A percentile compares a stretch with the other conserved stretches of the same genome.
Evolutionary conservation across 352 stramenopile genomes (phyloP).

Genomic region (Phytopythium helicoides): DNA sequence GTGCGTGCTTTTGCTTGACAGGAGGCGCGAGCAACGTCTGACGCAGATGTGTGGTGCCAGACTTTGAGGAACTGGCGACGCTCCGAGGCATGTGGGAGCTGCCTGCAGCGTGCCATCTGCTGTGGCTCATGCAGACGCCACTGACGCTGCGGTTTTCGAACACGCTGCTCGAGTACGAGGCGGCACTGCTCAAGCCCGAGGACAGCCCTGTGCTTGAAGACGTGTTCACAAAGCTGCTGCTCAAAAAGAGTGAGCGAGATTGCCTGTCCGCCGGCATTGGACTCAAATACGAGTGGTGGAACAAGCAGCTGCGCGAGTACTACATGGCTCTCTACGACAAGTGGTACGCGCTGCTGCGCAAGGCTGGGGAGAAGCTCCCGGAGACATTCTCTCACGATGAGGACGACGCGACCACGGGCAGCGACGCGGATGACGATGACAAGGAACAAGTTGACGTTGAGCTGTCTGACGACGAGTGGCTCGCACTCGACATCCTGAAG

Average conservation of each 20-base stretch:
- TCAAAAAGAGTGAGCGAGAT: slow-evolving; percentile 81
- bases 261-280: slow-evolving; percentile 72
- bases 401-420: slow-evolving; percentile 31
- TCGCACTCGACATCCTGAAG: slow-evolving; percentile 63
- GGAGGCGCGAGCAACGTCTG: background rate
- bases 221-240: slow-evolving; percentile 82
- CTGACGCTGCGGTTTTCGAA: slow-evolving; percentile 75
- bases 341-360: slow-evolving; percentile 73
- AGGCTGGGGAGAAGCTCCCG: slow-evolving; percentile 64
- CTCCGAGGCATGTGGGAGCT: slow-evolving; percentile 74
- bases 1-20: background rate
- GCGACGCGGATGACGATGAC: slow-evolving; percentile 14
- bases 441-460: slow-evolving; percentile 59
- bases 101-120: slow-evolving; percentile 73
- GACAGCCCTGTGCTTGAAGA: slow-evolving; percentile 75
- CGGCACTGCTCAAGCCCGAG: slow-evolving; percentile 67
- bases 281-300: slow-evolving; percentile 89
- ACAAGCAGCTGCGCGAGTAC: slow-evolving; percentile 82
- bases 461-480: slow-evolving; percentile 77
- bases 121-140: slow-evolving; percentile 81
- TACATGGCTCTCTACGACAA: slow-evolving; percentile 83
- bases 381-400: slow-evolving; percentile 66
- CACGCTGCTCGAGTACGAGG: slow-evolving; percentile 83
- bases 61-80: slow-evolving; percentile 68
- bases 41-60: slow-evolving; percentile 9